A percentile compares a stretch with the other conserved stretches of the same genome.
Evolutionary conservation across 768 basidiomycete genomes (phyloP).

Genomic region (Phanerochaete carnosa): DNA sequence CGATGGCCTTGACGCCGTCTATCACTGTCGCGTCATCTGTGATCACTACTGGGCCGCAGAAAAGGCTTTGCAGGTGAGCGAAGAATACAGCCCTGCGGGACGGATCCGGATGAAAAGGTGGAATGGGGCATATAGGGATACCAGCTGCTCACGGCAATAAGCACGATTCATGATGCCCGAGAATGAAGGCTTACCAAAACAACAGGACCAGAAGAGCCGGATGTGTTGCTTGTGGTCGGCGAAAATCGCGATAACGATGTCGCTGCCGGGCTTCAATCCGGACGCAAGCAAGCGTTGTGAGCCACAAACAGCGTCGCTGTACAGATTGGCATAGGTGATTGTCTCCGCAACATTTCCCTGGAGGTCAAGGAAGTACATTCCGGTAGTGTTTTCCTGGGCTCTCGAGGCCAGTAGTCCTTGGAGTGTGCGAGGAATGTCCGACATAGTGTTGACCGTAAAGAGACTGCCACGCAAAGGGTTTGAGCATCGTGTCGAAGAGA

Average conservation of each 20-base stretch:
- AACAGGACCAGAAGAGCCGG: conserved; percentile 32
- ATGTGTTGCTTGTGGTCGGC: conserved; percentile 29
- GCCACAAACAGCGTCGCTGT: conserved; percentile 8
- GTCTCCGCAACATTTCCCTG: background rate
- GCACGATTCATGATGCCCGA: no score
- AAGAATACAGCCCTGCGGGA: conserved; percentile 25
- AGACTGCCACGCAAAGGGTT: no score
- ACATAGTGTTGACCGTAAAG: no score
- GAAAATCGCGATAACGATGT: conserved; percentile 27
- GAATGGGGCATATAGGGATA: conserved; percentile 29
- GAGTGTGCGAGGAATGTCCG: no score
- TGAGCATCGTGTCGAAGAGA: no score
- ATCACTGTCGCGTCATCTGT: background rate
- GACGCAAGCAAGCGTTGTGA: conserved; percentile 24
- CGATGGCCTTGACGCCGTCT: background rate
- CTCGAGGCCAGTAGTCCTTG: no score
- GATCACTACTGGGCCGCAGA: conserved; percentile 21
- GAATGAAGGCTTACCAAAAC: conserved; percentile 19
- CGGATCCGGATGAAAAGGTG: conserved; percentile 28
- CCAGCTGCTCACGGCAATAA: no score
- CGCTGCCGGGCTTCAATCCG: conserved; percentile 18
- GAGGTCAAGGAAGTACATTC: conserved; percentile 9
- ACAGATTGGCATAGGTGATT: conserved; percentile 14
- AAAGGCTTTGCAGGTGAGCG: conserved; percentile 26
- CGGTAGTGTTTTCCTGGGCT: no score